Base-by-base conservation (phyloP, 2,329 filamentous ascomycete genomes). In the Botrytis squamosa region DNA sequence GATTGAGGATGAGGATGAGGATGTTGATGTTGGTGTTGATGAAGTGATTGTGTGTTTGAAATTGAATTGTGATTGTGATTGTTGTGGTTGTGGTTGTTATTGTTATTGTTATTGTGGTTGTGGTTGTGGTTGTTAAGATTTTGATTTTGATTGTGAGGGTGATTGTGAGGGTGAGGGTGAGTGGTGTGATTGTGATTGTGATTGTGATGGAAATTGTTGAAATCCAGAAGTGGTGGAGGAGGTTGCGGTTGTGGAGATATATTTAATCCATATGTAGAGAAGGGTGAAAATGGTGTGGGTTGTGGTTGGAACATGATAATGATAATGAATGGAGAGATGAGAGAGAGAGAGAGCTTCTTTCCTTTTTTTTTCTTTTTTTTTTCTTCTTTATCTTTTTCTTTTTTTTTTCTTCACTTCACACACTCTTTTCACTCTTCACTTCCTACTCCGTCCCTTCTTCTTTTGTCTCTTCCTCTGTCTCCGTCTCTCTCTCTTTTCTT, bases 301-400 rank as follows among this genome's bases (percentile, higher is more conserved):
- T 80, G 79, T 79, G 80, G 79, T 76, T 80, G 80, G 77, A 81
- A 80, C 80, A 81, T 81, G 69, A 44, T 49, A 57, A 55, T 44
- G 25, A 38, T 38, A 38, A 38, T 38, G 42, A 22, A 44, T 22
- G 3, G 44, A 46, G 44, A 22, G 46, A 20, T 46, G 44, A 46
- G 44, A 22, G 33, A 33, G 33, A 33, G 38, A 42, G 25, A 52
- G 25, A 44, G 64, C 20, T 67, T 20, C 75, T 70, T 74, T 52
- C 52, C 12, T 62, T 12, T 55, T 16, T 29, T 29, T 65, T 7
- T 1, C 57, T 12, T 55, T 16, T 29, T 29, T 65, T 7, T 1
- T 44, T 44, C 1, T 3, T 20, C n/a, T 20, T 29, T n/a, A 3
- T 20, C 14, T 18, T 16, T 44, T 29, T 57, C 9, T 7, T 33